phyloP scores from a whole-genome alignment of 805 yeast species.

The Saccharomycopsis guyanensis region DNA sequence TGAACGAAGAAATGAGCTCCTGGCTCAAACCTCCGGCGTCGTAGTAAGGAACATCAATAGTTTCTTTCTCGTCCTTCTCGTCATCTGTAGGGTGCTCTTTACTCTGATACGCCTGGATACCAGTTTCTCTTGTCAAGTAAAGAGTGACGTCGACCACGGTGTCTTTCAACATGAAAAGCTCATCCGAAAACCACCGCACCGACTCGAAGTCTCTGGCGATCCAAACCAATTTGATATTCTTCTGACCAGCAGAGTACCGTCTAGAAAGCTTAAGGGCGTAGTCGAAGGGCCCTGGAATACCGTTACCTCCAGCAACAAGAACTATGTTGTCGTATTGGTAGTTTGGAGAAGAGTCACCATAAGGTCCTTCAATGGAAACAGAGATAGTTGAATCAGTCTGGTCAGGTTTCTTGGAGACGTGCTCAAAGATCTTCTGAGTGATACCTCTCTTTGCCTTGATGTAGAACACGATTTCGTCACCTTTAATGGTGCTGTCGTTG shows the following conservation, averaged over 20 bases:
- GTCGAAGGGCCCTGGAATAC: conserved; percentile 43
- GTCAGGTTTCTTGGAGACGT: conserved; percentile 27
- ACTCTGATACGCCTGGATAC: neutral
- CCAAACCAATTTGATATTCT: conserved; percentile 51
- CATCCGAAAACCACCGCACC: conserved; percentile 40
- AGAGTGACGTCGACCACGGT: conserved; percentile 29
- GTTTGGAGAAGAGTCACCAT: conserved; percentile 41
- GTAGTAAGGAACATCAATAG: neutral
- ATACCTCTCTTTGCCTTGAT: conserved; percentile 53
- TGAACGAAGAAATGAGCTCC: conserved; percentile 29
- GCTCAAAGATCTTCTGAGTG: conserved; percentile 36
- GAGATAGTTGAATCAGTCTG: conserved; percentile 25
- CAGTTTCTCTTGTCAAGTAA: conserved; percentile 29
- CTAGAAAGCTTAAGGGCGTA: conserved; percentile 31
- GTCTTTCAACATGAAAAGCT: conserved; percentile 30
- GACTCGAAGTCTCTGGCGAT: conserved; percentile 45
- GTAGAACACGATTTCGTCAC: conserved; percentile 34
- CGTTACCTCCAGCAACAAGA: conserved; percentile 46
- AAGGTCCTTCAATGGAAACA: conserved; percentile 55
- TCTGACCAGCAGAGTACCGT: conserved; percentile 23
- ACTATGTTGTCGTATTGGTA: conserved; percentile 33
- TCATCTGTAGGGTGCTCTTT: conserved; percentile 12
- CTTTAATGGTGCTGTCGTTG: conserved; percentile 33
- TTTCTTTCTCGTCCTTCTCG: conserved; percentile 15
- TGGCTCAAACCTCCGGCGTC: neutral